Evolutionary conservation across 805 yeast genomes (phyloP), one percentile per base, ranked within the genome.

Genomic region (Spathaspora gorwiae): DNA sequence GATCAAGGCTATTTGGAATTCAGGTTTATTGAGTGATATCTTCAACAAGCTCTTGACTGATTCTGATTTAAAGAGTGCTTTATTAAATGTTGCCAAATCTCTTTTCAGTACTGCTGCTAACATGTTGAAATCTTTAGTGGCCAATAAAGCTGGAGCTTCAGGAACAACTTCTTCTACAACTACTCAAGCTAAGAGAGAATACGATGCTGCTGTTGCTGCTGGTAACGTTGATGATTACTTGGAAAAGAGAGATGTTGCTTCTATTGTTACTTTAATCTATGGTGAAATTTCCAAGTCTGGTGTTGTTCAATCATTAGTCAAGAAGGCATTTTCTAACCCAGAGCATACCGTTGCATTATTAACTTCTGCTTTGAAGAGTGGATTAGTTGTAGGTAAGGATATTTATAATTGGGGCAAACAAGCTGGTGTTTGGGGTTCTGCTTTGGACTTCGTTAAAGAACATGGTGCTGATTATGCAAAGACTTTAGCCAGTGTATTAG

Each of bases 241-340:
- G 47, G 60, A 55, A 49, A 66, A 66, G 62, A 66, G 73, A 61
- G 75, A 68, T 54, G 40, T 67, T 33, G 40, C 56, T 39, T 47
- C 56, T 13, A 56, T 68, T 39, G 53, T 69, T 40, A 35, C 55
- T 13, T 48, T 55, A 27, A 56, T 70, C 43, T 62, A 61, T 45
- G 43, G 45, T 31, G 61, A 57, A 47, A 60, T 71, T 49, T 55
- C 62, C 50, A 52, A 55, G 53, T 63, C 75, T 19, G 73, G 73
- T 14, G 46, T 69, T 27, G 61, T 69, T 27, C 53, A 52, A 41
- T 37, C 48, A 37, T 58, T 68, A 42, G 46, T 70, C 46, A 51
- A 59, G 47, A 67, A 65, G 57, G 68, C 63, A 30, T 54, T 65
- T 52, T 64, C 64, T 35, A 62, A 71, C 61, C 76, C 76, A 43